Base-by-base conservation (phyloP, 805 yeast species). In the Candida insectalens region DNA sequence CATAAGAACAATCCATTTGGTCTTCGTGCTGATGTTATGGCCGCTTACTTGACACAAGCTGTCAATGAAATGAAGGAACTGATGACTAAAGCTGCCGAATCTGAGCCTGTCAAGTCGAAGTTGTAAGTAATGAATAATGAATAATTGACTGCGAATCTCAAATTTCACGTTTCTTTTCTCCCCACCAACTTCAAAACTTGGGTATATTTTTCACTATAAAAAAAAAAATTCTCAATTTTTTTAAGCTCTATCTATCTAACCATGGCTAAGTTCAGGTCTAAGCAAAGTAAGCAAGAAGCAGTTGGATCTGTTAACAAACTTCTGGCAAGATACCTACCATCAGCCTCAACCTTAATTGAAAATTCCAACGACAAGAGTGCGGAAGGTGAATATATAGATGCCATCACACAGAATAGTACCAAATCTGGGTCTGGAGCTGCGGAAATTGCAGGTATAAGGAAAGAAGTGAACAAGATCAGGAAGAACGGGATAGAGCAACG, bases 41-140 rank as follows among this genome's bases (percentile, higher is more conserved):
- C 70, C 42, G 74, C 72, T 55, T 84, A 77, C 55, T 65, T 89
- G 47, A 69, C 74, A 32, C 74, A 78, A 45, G 75, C 92, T 28
- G 94, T 95, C 20, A 78, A 77, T 46, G 95, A 89, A 59, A 63
- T 89, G 59, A 81, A 69, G 45, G 80, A 73, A 33, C 65, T 80
- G 18, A 72, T 88, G 15, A 27, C 43, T 10, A 36, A 34, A 18
- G 23, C 7, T 7, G 12, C 7, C 10, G 10, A 21, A 12, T 8
- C 10, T 12, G 55, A 20, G 31, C 29, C 37, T 3, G 10, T 47
- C 15, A 51, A 46, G 30, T 30, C 58, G 12, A 53, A 53, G 35
- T 38, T 53, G n/a, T 51, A 9, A 28, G 7, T 18, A 6, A 28
- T 15, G n/a, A 8, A 13, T 10, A 8, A 21, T 21, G 23, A 21